A percentile compares a stretch with the other conserved stretches of the same genome.
phyloP scores from a whole-genome alignment of 106 monocot genomes.

The Acorus gramineus region DNA sequence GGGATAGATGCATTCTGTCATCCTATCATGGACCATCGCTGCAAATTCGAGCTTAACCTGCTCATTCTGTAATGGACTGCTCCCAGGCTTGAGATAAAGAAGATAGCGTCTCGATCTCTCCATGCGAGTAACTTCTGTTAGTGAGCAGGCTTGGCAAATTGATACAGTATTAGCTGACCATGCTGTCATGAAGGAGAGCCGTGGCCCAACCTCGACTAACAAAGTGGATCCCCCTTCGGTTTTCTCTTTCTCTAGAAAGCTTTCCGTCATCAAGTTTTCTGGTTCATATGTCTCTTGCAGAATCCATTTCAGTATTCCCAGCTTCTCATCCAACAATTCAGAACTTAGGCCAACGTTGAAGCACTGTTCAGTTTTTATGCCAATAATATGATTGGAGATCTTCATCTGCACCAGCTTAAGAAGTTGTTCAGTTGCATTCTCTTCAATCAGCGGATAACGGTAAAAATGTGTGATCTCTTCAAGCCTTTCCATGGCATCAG shows the following conservation, averaged over 20 bases:
- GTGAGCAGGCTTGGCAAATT: constrained; percentile 61
- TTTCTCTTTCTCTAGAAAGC: constrained; percentile 52
- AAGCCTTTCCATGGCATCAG: neutral
- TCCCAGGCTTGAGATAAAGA: constrained; percentile 40
- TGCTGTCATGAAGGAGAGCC: constrained; percentile 86
- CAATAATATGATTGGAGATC: constrained; percentile 42
- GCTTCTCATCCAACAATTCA: constrained; percentile 41
- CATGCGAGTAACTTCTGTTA: constrained; percentile 65
- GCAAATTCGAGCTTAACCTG: constrained; percentile 54
- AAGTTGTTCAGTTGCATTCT: constrained; percentile 55
- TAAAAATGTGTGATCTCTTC: constrained; percentile 66
- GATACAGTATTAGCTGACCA: constrained; percentile 92
- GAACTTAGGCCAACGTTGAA: constrained; percentile 58
- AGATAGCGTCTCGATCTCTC: constrained; percentile 81
- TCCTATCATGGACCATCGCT: constrained; percentile 84
- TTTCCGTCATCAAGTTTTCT: constrained; percentile 49
- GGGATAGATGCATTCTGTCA: constrained; percentile 97
- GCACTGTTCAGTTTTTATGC: constrained; percentile 79
- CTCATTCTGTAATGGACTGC: constrained; percentile 27
- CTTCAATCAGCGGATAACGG: constrained; percentile 55
- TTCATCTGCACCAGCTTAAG: constrained; percentile 54
- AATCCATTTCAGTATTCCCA: constrained; percentile 68
- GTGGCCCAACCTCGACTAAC: constrained; percentile 79
- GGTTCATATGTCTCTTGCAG: constrained; percentile 82
- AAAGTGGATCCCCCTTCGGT: constrained; percentile 4